These are phyloP conservation scores for Panicum miliaceum DNA, from an alignment of 176 grass and related monocot species.

Conservation along the genomic window DNA sequence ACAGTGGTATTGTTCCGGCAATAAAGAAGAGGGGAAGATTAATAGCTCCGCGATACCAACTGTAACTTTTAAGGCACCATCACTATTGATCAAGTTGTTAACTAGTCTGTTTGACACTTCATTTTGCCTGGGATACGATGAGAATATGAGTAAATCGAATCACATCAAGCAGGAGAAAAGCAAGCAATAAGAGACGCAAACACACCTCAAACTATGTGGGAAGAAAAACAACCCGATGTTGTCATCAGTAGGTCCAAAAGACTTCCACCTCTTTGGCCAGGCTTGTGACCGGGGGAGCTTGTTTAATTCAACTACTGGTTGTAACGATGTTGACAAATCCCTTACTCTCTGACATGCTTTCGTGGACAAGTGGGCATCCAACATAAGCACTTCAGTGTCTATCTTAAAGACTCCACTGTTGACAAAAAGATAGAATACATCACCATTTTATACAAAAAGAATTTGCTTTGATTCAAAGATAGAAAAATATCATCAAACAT, in stretches of 20 bases:
- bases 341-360: constrained; percentile 67
- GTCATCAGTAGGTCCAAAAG: constrained; percentile 58
- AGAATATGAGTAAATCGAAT: constrained; percentile 20
- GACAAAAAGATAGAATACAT: constrained; percentile 39
- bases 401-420: constrained; percentile 69
- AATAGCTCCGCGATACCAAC: constrained; percentile 52
- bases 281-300: constrained; percentile 51
- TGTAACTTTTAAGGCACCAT: constrained; percentile 50
- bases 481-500: constrained; percentile 2
- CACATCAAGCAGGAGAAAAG: constrained; percentile 26
- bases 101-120: constrained; percentile 42
- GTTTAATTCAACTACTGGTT: constrained; percentile 42
- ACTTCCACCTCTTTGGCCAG: constrained; percentile 70
- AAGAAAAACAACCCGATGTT: constrained; percentile 82
- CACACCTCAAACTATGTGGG: constrained; percentile 51
- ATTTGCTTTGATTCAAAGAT: background rate
- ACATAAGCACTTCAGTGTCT: constrained; percentile 30
- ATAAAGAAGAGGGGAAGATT: constrained; percentile 59
- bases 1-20: constrained; percentile 56
- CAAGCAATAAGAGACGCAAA: background rate
- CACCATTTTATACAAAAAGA: constrained; percentile 19
- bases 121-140: constrained; percentile 42
- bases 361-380: constrained; percentile 60
- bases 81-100: constrained; percentile 38
- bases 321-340: constrained; percentile 48